These are phyloP conservation scores for Breynia disticha DNA, from an alignment of 441 rosid genomes.

Conservation along the genomic window DNA sequence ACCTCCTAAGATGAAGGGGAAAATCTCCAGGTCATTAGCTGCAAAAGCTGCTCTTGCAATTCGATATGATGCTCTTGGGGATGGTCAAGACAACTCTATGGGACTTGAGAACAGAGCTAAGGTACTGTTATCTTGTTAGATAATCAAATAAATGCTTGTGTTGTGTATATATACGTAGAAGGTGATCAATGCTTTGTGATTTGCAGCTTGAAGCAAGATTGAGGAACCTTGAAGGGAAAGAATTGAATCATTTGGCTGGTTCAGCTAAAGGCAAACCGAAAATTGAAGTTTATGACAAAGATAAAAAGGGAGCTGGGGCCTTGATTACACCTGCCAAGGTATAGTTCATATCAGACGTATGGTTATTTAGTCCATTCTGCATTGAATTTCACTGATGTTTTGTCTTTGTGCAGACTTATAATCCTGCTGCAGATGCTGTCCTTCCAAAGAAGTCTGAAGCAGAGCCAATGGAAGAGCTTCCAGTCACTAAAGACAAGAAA, in stretches of 20 bases:
- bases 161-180: neutral
- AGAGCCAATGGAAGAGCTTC: slow-evolving; percentile 16
- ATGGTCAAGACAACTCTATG: slow-evolving; percentile 57
- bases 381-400: neutral
- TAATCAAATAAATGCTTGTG: neutral
- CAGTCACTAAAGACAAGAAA: slow-evolving; percentile 12
- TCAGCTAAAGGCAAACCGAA: slow-evolving; percentile 88
- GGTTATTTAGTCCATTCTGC: neutral
- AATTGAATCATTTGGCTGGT: slow-evolving; percentile 61
- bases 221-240: slow-evolving; percentile 77
- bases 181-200: neutral
- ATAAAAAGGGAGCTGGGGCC: slow-evolving; percentile 61
- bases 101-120: slow-evolving; percentile 76
- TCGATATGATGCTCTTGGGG: slow-evolving; percentile 85
- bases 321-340: slow-evolving; percentile 80
- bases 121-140: slow-evolving; percentile 23
- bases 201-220: slow-evolving; percentile 68
- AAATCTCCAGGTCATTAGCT: slow-evolving; percentile 83
- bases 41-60: slow-evolving; percentile 75
- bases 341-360: neutral
- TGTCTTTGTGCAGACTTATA: slow-evolving; percentile 48
- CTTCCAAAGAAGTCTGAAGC: slow-evolving; percentile 27
- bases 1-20: slow-evolving; percentile 73
- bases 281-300: slow-evolving; percentile 79
- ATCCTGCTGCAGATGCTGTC: slow-evolving; percentile 60